These are phyloP conservation scores for Talaromyces marneffei DNA, from an alignment of 2,329 filamentous ascomycete species.

Conservation along the genomic window DNA sequence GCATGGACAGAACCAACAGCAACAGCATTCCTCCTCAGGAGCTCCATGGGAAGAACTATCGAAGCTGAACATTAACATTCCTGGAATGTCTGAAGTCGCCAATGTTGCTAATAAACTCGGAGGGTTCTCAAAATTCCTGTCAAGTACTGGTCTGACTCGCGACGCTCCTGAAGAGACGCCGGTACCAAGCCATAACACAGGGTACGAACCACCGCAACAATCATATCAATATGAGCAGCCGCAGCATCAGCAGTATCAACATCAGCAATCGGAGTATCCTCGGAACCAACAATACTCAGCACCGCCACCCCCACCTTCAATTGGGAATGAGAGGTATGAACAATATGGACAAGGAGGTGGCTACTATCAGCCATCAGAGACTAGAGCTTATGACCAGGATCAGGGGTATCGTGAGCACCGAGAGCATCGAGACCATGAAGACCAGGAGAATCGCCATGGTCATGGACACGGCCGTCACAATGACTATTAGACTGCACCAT, in stretches of 20 bases:
- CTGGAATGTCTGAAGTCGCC: constrained; percentile 34
- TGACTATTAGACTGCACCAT: constrained; percentile 4
- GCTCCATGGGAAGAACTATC: constrained; percentile 29
- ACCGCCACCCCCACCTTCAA: background rate
- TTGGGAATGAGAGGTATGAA: constrained; percentile 16
- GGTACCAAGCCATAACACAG: constrained; percentile 22
- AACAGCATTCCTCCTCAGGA: constrained; percentile 18
- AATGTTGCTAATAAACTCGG: constrained; percentile 21
- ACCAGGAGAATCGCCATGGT: constrained; percentile 2
- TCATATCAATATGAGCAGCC: constrained; percentile 6
- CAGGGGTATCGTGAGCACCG: constrained; percentile 11
- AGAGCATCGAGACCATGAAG: constrained; percentile 1
- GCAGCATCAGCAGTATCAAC: background rate
- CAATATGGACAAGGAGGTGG: constrained; percentile 11
- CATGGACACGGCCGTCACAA: constrained; percentile 1
- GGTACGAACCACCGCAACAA: constrained; percentile 13
- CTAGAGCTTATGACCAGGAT: background rate
- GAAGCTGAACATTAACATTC: constrained; percentile 32
- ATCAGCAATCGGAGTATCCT: constrained; percentile 4
- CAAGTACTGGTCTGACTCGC: constrained; percentile 2
- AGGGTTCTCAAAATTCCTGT: constrained; percentile 11
- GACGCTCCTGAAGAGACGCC: constrained; percentile 18
- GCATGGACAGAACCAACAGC: constrained; percentile 20
- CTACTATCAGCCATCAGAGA: constrained; percentile 18
- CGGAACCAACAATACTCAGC: background rate